phyloP scores from a whole-genome alignment of 1,139 yeast species.

The Candida labiduridarum region DNA sequence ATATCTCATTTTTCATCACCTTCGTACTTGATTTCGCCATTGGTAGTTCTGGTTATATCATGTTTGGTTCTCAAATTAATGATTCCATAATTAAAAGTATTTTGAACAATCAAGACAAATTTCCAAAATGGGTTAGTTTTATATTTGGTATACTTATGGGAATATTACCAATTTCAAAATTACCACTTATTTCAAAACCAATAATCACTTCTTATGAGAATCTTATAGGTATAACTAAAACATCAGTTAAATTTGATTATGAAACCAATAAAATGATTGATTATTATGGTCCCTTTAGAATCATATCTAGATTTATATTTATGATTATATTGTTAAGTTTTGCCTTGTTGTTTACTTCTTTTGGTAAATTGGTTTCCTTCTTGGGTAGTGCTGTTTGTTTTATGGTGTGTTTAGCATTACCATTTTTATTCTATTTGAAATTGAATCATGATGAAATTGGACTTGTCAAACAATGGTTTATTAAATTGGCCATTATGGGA shows the following conservation, averaged over 20 bases:
- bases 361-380: constrained; percentile 82
- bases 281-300: constrained; percentile 28
- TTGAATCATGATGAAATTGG: constrained; percentile 54
- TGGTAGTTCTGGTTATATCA: constrained; percentile 40
- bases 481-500: constrained; percentile 48
- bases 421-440: constrained; percentile 67
- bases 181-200: constrained; percentile 44
- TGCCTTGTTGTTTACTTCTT: constrained; percentile 68
- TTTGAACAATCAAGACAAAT: constrained; percentile 31
- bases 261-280: constrained; percentile 9
- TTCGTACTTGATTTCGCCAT: constrained; percentile 35
- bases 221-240: constrained; percentile 18
- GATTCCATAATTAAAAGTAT: constrained; percentile 45
- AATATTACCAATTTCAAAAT: constrained; percentile 41
- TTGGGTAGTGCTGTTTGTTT: constrained; percentile 83
- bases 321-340: constrained; percentile 38
- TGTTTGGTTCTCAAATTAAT: constrained; percentile 40
- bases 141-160: constrained; percentile 41
- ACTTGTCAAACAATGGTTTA: constrained; percentile 33
- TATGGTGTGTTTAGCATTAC: constrained; percentile 77
- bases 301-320: constrained; percentile 26
- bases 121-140: constrained; percentile 35
- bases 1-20: constrained; percentile 37
- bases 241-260: constrained; percentile 8
- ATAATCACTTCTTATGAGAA: constrained; percentile 44